Conservation (phyloP, 306 rosid genomes). For the Castanea mollissima region DNA sequence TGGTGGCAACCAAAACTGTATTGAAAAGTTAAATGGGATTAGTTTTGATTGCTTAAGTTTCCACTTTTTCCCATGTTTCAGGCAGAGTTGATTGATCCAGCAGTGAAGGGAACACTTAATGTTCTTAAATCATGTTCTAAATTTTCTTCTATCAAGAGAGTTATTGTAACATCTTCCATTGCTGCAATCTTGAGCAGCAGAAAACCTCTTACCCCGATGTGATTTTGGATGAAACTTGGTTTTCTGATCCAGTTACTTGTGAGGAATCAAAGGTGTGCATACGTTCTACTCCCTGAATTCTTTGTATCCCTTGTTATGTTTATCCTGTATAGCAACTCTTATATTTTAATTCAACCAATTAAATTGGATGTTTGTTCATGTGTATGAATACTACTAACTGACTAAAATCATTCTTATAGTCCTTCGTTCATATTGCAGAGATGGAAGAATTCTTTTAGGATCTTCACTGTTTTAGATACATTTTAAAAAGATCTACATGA, state of each 20-base stretch:
- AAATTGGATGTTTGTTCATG: too few species aligned
- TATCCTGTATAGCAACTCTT: neutral
- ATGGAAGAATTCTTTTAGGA: too few species aligned
- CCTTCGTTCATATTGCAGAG: too few species aligned
- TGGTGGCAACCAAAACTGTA: too few species aligned
- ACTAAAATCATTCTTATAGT: too few species aligned
- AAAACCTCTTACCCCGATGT: constrained; percentile 3
- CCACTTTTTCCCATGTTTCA: neutral
- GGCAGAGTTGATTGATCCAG: constrained; percentile 8
- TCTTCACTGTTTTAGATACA: too few species aligned
- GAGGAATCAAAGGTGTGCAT: neutral
- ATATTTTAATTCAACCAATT: too few species aligned
- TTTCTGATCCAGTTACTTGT: neutral
- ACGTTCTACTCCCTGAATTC: neutral
- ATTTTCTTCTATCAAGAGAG: constrained; percentile 12
- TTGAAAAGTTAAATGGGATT: too few species aligned
- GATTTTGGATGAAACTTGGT: neutral
- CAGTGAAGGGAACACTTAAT: constrained; percentile 25
- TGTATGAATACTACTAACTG: too few species aligned
- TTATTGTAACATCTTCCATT: constrained; percentile 21
- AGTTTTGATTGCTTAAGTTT: too few species aligned
- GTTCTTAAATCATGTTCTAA: constrained; percentile 20
- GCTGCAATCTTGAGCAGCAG: neutral
- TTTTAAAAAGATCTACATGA: too few species aligned
- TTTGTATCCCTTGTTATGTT: neutral